Evolutionary conservation across 495 filamentous ascomycete genomes (phyloP).

Genomic region (Xylaria venustula): DNA sequence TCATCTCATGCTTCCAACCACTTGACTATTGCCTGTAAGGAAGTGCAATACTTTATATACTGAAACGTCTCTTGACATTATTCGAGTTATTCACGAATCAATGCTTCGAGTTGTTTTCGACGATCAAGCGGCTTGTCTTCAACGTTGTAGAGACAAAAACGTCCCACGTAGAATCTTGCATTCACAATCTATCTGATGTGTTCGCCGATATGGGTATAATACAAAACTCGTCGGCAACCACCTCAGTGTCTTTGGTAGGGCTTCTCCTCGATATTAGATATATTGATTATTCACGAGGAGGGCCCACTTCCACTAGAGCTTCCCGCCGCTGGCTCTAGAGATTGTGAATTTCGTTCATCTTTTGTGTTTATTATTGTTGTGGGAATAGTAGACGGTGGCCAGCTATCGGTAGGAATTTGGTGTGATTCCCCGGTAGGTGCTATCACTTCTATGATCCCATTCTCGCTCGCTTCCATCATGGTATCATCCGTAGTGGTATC

Average conservation of each 20-base stretch:
- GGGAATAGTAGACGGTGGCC: background rate
- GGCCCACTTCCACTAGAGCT: background rate
- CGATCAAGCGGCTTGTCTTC: too few species aligned
- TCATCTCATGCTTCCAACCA: too few species aligned
- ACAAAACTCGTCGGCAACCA: background rate
- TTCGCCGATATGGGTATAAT: too few species aligned
- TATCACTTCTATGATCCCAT: background rate
- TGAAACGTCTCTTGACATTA: too few species aligned
- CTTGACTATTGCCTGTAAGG: too few species aligned
- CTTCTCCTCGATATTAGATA: background rate
- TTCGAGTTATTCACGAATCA: too few species aligned
- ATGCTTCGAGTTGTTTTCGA: too few species aligned
- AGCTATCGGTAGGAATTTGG: background rate
- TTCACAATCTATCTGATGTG: too few species aligned
- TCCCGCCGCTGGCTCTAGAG: background rate
- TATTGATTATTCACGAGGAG: background rate
- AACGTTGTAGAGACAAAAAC: too few species aligned
- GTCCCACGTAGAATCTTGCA: too few species aligned
- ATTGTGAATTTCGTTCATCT: background rate
- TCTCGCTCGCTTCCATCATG: background rate
- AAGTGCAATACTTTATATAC: too few species aligned
- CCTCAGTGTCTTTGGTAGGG: background rate
- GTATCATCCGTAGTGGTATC: conserved; percentile 11
- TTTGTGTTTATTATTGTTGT: background rate
- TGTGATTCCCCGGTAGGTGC: background rate